phyloP scores from a whole-genome alignment of 441 rosid species.

The Breynia disticha region DNA sequence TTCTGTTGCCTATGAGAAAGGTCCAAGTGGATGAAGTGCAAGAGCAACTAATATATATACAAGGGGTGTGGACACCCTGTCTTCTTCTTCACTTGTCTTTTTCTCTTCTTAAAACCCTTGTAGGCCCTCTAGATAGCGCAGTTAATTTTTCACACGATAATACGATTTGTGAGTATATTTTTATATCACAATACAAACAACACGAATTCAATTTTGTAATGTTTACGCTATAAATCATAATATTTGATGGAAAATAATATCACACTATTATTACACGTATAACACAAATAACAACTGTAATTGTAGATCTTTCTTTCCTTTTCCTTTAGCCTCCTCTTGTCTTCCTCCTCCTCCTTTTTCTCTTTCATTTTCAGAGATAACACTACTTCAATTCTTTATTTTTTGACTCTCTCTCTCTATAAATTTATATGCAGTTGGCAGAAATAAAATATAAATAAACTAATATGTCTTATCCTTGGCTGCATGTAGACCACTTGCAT shows the following conservation, averaged over 20 bases:
- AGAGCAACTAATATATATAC: constrained; percentile 28
- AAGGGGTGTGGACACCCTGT: constrained; percentile 45
- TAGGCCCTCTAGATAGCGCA: constrained; percentile 51
- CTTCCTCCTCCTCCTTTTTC: not conserved
- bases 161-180: too few relatives aligned
- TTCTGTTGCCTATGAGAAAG: too few relatives aligned
- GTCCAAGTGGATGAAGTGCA: constrained; percentile 28
- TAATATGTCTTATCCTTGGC: constrained; percentile 25
- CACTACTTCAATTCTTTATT: too few relatives aligned
- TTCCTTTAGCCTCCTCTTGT: constrained; percentile 4
- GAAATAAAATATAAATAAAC: not conserved
- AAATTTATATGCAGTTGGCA: not conserved
- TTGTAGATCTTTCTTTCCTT: constrained; percentile 28
- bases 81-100: constrained; percentile 54
- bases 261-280: too few relatives aligned
- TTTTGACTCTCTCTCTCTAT: not conserved
- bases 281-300: too few relatives aligned
- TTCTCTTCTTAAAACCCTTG: constrained; percentile 45
- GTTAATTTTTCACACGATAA: too few relatives aligned
- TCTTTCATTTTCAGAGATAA: not conserved
- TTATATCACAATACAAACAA: too few relatives aligned
- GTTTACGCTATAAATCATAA: too few relatives aligned
- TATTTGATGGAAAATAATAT: too few relatives aligned
- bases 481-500: constrained; percentile 22
- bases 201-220: too few relatives aligned